A percentile compares a stretch with the other conserved stretches of the same genome.
phyloP scores from a whole-genome alignment of 2,329 filamentous ascomycete species.

The Sporothrix curviconia region DNA sequence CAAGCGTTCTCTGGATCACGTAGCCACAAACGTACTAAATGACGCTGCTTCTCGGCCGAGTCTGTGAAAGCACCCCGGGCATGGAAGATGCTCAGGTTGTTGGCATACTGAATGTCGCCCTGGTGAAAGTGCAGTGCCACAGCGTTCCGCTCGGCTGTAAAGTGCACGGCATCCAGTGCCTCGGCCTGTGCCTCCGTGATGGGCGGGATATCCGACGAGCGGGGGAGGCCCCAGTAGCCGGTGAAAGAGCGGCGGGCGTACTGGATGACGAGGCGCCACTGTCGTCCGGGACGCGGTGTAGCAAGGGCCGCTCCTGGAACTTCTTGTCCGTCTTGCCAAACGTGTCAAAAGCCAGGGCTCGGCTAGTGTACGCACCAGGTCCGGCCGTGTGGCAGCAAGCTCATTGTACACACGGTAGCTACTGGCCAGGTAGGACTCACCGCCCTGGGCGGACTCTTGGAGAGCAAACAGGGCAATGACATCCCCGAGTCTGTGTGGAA shows the following conservation, averaged over 20 bases:
- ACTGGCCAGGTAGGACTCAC: slow-evolving; percentile 51
- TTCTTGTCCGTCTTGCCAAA: slow-evolving; percentile 43
- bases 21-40: slow-evolving; percentile 45
- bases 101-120: slow-evolving; percentile 49
- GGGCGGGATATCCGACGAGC: slow-evolving; percentile 48
- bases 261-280: slow-evolving; percentile 52
- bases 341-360: slow-evolving; percentile 43
- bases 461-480: slow-evolving; percentile 53
- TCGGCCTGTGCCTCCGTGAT: slow-evolving; percentile 48
- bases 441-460: slow-evolving; percentile 46
- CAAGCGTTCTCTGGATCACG: slow-evolving; percentile 44
- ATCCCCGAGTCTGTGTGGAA: slow-evolving; percentile 59
- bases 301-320: slow-evolving; percentile 44
- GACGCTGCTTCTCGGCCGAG: slow-evolving; percentile 38
- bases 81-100: slow-evolving; percentile 50
- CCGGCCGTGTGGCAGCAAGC: slow-evolving; percentile 50
- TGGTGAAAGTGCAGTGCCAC: slow-evolving; percentile 40
- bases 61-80: slow-evolving; percentile 44
- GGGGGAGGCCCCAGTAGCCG: slow-evolving; percentile 48
- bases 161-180: slow-evolving; percentile 46
- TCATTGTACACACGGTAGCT: slow-evolving; percentile 58
- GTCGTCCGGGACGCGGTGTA: slow-evolving; percentile 45
- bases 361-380: slow-evolving; percentile 51
- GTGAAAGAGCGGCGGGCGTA: slow-evolving; percentile 55
- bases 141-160: slow-evolving; percentile 40